Base-by-base conservation (phyloP, 352 stramenopile genomes). In the Plasmopara viticola region DNA sequence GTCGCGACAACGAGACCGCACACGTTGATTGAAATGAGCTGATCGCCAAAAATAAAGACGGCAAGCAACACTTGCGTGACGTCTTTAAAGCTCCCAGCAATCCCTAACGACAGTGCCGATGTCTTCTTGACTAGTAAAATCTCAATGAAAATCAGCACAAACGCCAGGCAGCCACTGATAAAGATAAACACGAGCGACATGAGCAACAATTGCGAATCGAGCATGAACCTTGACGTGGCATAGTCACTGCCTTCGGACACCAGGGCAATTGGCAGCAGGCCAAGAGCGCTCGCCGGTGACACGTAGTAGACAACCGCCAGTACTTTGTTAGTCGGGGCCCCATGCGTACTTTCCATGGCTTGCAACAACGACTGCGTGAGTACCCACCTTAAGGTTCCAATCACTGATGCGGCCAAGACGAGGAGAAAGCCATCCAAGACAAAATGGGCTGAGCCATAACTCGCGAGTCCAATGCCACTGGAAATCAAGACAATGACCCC, bases 41-140 rank as follows among this genome's bases (percentile, higher is more conserved):
- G 56, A 48, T 92, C 79, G 29, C 74, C 69, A 43, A 92, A 94
- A 90, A 25, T 81, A 30, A 87, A 59, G 31, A 90, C 75, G 9
- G 78, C 82, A 15, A 92, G 68, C 42, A 87, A 47, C 30, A 94
- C 77, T 54, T 94, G 81, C 20, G 78, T 76, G 28, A 90, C 72
- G 57, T 94, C 81, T 47, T 90, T 92, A 46, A 89, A 72, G 44
- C 81, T 90, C 15, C 79, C 82, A 13, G 80, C 78, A 40, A 92
- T 90, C 20, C 76, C 76, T 7, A 94, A 64, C 14, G 81, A 89
- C 40, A 94, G 55, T 15, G 78, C 81, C 28, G 84, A 93, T 13
- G 84, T 94, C 50, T 87, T 84, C 55, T 88, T 86, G 12, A 91
- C 68, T 9, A 94, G 66, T 53, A 79, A 56, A 46, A 93, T 84